Evolutionary conservation across 2,329 filamentous ascomycete genomes (phyloP).

Genomic region (Ophiocordyceps polyrhachis-furcata): DNA sequence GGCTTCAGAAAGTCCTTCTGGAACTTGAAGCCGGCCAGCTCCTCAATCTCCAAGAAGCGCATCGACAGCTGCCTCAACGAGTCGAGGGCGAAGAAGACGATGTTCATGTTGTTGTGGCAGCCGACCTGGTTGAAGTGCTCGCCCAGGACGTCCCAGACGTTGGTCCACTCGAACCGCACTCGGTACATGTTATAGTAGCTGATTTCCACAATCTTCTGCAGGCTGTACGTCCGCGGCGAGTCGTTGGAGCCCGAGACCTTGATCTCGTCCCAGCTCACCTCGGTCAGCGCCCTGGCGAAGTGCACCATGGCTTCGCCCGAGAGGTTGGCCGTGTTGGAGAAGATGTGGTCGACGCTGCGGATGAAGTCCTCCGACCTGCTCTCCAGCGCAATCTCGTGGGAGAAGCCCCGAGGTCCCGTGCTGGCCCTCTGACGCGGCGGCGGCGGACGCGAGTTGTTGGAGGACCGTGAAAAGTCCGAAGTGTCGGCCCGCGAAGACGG

Average conservation of each 20-base stretch:
- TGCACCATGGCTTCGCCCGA: constrained; percentile 89
- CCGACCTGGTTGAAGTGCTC: constrained; percentile 98
- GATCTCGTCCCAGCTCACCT: constrained; percentile 98
- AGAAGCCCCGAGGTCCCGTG: constrained; percentile 45
- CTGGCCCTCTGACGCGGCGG: constrained; percentile 30
- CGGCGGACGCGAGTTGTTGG: constrained; percentile 36
- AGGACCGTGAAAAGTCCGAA: constrained; percentile 46
- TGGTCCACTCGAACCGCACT: constrained; percentile 95
- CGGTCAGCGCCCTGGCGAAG: constrained; percentile 79
- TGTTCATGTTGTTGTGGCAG: constrained; percentile 86
- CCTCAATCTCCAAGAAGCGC: constrained; percentile 97
- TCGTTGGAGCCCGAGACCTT: constrained; percentile 93
- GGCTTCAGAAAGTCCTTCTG: constrained; percentile 98
- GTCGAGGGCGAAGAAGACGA: constrained; percentile 95
- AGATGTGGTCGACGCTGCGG: constrained; percentile 84
- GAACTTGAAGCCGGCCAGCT: constrained; percentile 96
- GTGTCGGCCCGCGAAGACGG: constrained; percentile 35
- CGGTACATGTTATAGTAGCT: constrained; percentile 99
- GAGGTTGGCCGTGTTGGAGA: constrained; percentile 86
- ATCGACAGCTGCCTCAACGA: constrained; percentile 90
- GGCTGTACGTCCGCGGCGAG: constrained; percentile 84
- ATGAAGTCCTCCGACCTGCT: constrained; percentile 86
- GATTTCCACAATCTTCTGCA: constrained; percentile 97
- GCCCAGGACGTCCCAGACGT: constrained; percentile 93
- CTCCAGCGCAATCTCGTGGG: constrained; percentile 71